Percentiles rank a stretch among this genome's conserved stretches.
Conservation (phyloP, 106 monocot genomes). For the Allium fistulosum region DNA sequence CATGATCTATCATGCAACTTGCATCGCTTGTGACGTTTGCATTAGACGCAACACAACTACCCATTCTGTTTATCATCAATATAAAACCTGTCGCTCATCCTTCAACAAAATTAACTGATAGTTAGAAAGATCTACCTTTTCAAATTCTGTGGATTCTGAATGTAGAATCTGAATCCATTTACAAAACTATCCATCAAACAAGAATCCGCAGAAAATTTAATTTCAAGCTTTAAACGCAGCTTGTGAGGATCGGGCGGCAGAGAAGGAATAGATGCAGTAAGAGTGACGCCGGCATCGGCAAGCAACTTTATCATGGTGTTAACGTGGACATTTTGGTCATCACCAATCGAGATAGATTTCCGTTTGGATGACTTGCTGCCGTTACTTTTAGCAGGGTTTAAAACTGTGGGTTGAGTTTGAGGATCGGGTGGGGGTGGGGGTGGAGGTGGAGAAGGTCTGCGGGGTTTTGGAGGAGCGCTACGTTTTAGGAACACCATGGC, state of each 20-base stretch:
- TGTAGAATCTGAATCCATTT: slow-evolving; percentile 43
- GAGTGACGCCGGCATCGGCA: slow-evolving; percentile 86
- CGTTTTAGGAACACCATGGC: slow-evolving; percentile 71
- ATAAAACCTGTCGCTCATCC: neutral
- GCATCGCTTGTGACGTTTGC: neutral
- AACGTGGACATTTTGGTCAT: slow-evolving; percentile 11
- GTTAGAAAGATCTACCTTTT: slow-evolving; percentile 18
- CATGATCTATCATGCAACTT: neutral
- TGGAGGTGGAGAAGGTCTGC: too few relatives aligned
- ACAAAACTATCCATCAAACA: slow-evolving; percentile 34
- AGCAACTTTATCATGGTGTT: slow-evolving; percentile 45
- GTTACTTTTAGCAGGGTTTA: neutral
- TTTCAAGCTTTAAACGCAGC: slow-evolving; percentile 50
- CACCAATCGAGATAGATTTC: neutral
- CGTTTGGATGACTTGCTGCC: neutral
- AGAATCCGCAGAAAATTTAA: slow-evolving; percentile 28
- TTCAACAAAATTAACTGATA: neutral
- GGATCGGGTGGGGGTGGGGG: slow-evolving; percentile 1
- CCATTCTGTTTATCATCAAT: neutral
- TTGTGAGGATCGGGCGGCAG: slow-evolving; percentile 50
- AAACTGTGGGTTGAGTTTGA: neutral
- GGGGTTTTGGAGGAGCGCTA: slow-evolving; percentile 21
- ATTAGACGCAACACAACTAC: neutral
- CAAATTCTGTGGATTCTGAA: slow-evolving; percentile 42
- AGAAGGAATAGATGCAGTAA: slow-evolving; percentile 46